Conservation (phyloP, 2,329 filamentous ascomycete genomes). For the Hymenoscyphus salicellus region DNA sequence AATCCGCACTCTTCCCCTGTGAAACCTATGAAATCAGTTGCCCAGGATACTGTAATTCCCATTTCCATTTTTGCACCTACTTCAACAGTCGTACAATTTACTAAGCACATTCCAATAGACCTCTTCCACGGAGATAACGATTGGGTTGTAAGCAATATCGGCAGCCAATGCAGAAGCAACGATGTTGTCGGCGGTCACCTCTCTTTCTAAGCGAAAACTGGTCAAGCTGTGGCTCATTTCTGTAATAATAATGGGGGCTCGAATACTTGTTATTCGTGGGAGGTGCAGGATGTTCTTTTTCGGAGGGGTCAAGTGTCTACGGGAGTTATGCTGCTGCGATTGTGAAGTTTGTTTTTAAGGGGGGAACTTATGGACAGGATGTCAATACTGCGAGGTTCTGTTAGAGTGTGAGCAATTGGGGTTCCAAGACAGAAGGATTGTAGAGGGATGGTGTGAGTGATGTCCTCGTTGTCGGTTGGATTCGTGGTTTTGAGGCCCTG, state of each 20-base stretch:
- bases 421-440: too few relatives aligned
- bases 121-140: not conserved
- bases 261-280: not conserved
- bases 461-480: not conserved
- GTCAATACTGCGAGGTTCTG: not conserved
- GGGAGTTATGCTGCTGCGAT: not conserved
- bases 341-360: not conserved
- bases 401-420: not conserved
- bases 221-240: not conserved
- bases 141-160: not conserved
- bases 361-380: not conserved
- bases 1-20: not conserved
- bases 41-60: not conserved
- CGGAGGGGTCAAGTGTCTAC: not conserved
- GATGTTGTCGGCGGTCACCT: not conserved
- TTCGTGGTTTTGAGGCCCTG: not conserved
- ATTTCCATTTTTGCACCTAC: not conserved
- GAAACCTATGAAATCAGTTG: not conserved
- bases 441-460: not conserved
- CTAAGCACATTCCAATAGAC: not conserved
- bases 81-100: not conserved
- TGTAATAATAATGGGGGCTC: not conserved
- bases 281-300: not conserved
- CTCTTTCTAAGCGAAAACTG: not conserved
- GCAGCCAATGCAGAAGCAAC: not conserved